Conservation (phyloP, 78 protist species). For the Guillardia theta region DNA sequence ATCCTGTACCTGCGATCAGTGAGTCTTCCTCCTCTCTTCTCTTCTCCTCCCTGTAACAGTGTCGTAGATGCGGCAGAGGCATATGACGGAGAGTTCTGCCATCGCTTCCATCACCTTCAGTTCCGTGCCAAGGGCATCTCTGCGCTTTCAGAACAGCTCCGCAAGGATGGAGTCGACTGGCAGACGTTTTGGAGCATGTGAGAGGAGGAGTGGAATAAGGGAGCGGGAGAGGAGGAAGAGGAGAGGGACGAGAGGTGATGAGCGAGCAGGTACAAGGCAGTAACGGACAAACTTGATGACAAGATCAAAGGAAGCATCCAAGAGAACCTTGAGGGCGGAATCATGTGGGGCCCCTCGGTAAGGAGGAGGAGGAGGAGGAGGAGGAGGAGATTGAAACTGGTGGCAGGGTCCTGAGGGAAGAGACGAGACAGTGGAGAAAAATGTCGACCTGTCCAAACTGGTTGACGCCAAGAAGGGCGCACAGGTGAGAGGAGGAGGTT, state of each 20-base stretch:
- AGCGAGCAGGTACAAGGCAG: not conserved
- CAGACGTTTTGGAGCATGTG: not conserved
- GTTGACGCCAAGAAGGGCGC: not conserved
- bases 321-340: not conserved
- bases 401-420: not conserved
- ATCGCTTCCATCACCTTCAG: slow-evolving; percentile 22
- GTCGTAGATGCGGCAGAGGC: no score
- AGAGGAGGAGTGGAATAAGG: no score
- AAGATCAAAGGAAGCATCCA: not conserved
- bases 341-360: not conserved
- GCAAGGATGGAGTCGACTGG: not conserved
- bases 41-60: no score
- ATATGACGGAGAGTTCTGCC: not conserved
- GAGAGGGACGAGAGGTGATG: not conserved
- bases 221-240: not conserved
- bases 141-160: slow-evolving; percentile 24
- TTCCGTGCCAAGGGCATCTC: slow-evolving; percentile 16
- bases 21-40: no score
- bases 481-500: no score
- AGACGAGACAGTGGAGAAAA: not conserved
- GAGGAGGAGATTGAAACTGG: no score
- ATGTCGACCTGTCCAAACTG: no score
- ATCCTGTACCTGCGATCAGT: not conserved
- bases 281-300: not conserved
- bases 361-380: no score